Base-by-base conservation (phyloP, 345 rosid species). In the Ceriops tagal region DNA sequence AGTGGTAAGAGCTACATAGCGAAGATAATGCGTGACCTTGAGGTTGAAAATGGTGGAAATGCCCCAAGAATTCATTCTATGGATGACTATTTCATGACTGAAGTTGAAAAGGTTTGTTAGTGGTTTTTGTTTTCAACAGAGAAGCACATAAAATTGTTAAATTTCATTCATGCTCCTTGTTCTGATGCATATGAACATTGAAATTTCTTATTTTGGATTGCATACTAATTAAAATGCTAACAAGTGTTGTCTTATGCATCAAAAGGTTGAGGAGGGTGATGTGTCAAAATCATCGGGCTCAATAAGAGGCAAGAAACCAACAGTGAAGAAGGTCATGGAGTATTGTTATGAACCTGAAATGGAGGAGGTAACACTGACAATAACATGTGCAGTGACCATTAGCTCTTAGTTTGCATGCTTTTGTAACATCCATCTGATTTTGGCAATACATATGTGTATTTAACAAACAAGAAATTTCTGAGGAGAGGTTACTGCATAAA, bases 51-150 rank as follows among this genome's bases (percentile, higher is more conserved):
- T 84, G 97, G 97, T 4, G 87, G 97, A 61, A 80, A 73, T 78
- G 88, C 88, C 59, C 98, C 98, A n/a, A 81, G 98, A 62, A 93
- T 93, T 78, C 96, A 91, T 80, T 89, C 97, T 53, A 93, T 93
- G 87, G 98, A 93, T 76, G 98, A 93, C 67, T 93, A 89, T 85
- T 93, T 91, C 83, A 89, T 93, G 97, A 86, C 98, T 9, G 98
- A 93, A 83, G 90, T 93, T 72, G 98, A 91, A 68, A 93, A 91
- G 97, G 98, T 91, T 62, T 34, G 60, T 34, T 18, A 61, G 49
- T 68, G 60, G 34, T 46, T 46, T 60, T 75, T 53, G 18, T 35
- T 30, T 62, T 56, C 31, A 13, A 43, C 16, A 58, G 5, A 19
- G 28, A 11, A 27, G 53, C 31, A 31, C 61, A 28, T 51, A 34